Conservation (phyloP, 768 basidiomycete species). For the Lentinus tigrinus region DNA sequence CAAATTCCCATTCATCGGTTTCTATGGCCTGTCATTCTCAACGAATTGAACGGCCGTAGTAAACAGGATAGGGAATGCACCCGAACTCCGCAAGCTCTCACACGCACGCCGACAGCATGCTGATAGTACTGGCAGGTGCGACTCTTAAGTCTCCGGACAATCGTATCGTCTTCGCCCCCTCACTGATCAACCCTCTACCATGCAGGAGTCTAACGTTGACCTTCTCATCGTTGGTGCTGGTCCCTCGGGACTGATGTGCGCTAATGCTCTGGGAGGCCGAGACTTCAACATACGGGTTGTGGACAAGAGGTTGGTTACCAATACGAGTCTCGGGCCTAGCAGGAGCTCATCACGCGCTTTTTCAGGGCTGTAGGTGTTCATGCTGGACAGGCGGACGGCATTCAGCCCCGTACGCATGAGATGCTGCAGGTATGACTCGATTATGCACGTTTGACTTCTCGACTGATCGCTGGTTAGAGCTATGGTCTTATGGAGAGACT, state of each 20-base stretch:
- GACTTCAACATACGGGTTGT: constrained; percentile 38
- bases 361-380: constrained; percentile 19
- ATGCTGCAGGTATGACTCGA: constrained; percentile 27
- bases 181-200: neutral
- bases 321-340: neutral
- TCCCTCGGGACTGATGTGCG: constrained; percentile 43
- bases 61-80: neutral
- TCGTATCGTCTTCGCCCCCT: neutral
- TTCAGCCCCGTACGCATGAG: constrained; percentile 31
- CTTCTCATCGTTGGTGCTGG: constrained; percentile 43
- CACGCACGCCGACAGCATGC: neutral
- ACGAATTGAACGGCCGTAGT: neutral
- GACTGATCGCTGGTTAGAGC: constrained; percentile 16
- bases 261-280: constrained; percentile 38
- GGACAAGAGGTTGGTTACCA: constrained; percentile 36
- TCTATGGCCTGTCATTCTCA: neutral
- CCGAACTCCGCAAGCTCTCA: neutral
- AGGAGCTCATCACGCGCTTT: neutral
- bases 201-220: constrained; percentile 32
- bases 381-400: constrained; percentile 32
- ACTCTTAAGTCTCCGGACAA: neutral
- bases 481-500: constrained; percentile 28
- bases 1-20: neutral
- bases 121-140: neutral
- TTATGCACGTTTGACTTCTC: too few relatives aligned